Percentiles rank a stretch among this genome's conserved stretches.
Evolutionary conservation across 2,329 filamentous ascomycete species (phyloP).

Genomic region (Colletotrichum somersetense): DNA sequence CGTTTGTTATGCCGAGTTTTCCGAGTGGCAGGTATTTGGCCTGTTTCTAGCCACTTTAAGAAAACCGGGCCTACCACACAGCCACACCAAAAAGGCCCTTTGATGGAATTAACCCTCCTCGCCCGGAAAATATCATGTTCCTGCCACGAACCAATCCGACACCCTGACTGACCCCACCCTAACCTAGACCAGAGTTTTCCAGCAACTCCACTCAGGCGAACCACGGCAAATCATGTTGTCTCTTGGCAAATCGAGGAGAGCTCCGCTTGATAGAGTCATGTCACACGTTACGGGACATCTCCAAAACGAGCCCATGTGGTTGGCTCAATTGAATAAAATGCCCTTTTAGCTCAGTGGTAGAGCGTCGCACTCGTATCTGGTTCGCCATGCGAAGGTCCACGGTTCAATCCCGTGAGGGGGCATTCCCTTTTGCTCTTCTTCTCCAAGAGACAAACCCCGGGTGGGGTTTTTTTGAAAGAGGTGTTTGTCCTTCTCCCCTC

Average conservation of each 20-base stretch:
- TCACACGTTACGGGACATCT: too few species aligned
- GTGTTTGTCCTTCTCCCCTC: too few species aligned
- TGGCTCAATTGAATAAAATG: not conserved
- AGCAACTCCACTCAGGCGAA: not conserved
- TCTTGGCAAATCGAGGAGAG: not conserved
- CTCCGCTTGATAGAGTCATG: not conserved
- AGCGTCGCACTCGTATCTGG: constrained; percentile 40
- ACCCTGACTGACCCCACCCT: too few species aligned
- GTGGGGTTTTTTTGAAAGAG: too few species aligned
- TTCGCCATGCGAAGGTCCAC: constrained; percentile 39
- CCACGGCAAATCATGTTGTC: not conserved
- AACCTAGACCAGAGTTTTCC: too few species aligned
- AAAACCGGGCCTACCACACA: too few species aligned
- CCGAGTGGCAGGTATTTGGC: too few species aligned
- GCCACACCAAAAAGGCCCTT: too few species aligned
- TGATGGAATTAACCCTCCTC: too few species aligned
- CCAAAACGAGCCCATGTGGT: not conserved
- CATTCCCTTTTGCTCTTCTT: not conserved
- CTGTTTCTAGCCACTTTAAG: too few species aligned
- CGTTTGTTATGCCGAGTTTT: not conserved
- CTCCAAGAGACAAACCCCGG: not conserved
- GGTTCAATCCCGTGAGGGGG: constrained; percentile 43
- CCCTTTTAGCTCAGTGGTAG: constrained; percentile 42
- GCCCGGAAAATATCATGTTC: too few species aligned
- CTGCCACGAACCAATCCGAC: too few species aligned